Evolutionary conservation across 148 eudicot species (phyloP).

Genomic region (Camellia sinensis): DNA sequence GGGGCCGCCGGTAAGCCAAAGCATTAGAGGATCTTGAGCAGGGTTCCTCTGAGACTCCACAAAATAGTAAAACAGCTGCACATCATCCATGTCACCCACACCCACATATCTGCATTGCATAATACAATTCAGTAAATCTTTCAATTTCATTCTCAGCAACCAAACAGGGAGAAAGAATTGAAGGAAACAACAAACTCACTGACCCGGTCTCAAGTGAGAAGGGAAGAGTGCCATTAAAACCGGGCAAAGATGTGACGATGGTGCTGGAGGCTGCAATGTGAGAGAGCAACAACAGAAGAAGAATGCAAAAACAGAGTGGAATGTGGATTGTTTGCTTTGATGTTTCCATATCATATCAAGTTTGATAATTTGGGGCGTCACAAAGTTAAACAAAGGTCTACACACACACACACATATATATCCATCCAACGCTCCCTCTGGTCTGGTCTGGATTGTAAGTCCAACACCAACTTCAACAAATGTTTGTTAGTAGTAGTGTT

Average conservation of each 20-base stretch:
- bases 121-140: neutral
- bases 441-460: too few relatives aligned
- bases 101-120: slow-evolving; percentile 10
- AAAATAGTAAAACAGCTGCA: slow-evolving; percentile 28
- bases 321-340: too few relatives aligned
- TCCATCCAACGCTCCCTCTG: too few relatives aligned
- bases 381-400: too few relatives aligned
- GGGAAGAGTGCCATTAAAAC: slow-evolving; percentile 7
- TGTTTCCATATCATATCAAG: too few relatives aligned
- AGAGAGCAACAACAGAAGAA: neutral
- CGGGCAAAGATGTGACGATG: neutral
- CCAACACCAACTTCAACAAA: too few relatives aligned
- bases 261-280: neutral
- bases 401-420: too few relatives aligned
- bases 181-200: neutral
- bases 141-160: neutral
- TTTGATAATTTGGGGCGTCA: too few relatives aligned
- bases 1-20: slow-evolving; percentile 31
- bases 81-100: slow-evolving; percentile 25
- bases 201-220: neutral
- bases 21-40: slow-evolving; percentile 20
- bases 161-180: neutral
- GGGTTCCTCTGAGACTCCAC: slow-evolving; percentile 24
- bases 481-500: too few relatives aligned
- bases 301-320: neutral